Evolutionary conservation across 176 grass and related monocot species (phyloP), one percentile per base, ranked within the genome.

Genomic region (Puccinellia tenuiflora): DNA sequence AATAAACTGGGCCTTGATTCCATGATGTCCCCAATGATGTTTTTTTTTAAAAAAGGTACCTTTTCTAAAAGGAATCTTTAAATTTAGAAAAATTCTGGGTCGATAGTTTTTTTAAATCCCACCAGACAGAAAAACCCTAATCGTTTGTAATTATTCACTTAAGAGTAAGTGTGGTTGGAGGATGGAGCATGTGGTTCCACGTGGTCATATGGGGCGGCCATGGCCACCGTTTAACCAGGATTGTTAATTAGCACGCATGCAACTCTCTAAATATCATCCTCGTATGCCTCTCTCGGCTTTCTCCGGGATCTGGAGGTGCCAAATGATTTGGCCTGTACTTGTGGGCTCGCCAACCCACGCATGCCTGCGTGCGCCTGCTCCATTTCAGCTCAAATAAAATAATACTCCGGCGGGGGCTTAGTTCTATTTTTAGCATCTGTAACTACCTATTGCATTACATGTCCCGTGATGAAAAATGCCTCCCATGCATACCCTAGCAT

Each of bases 271-370:
- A 8, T 69, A 78, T 15, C 77, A 25, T 89, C 82, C 87, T 89
- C 61, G 61, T 77, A 77, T 83, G n/a, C 37, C 69, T 22, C 48
- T 57, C 20, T 17, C 34, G 2, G 2, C 45, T 54, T 31, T 18
- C 6, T 54, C 53, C 54, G 52, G 7, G 78, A 87, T 48, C 17
- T 78, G 30, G 11, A 29, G 16, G 47, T 24, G 39, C 64, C 80
- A 72, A 62, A 84, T 65, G 56, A 67, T 84, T 56, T 88, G 47
- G 81, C 35, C 22, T 66, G 46, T 84, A 84, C 76, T 68, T 73
- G 81, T 52, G 64, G 79, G 73, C 64, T 72, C 74, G 53, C 16
- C 9, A 12, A 21, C 64, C 22, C 54, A 53, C 48, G 80, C 43
- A 28, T 50, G 53, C 38, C 18, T 67, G 34, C 69, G 9, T 51